Evolutionary conservation across 441 rosid species (phyloP).

Genomic region (Gossypium davidsonii): DNA sequence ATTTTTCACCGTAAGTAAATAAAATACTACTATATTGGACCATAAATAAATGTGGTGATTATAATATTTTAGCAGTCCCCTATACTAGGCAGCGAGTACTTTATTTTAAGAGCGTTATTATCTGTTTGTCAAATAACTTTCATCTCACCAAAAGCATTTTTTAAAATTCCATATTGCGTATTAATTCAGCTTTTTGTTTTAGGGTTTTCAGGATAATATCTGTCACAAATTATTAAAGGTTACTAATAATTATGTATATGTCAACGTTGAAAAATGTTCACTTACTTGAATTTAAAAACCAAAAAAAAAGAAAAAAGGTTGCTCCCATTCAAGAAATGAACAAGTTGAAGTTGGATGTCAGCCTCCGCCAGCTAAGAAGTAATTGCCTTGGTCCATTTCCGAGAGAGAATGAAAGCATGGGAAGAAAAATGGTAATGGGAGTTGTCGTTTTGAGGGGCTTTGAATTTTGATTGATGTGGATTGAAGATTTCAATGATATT

Average conservation of each 20-base stretch:
- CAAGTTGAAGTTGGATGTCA: background rate
- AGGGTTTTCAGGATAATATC: background rate
- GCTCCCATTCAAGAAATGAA: background rate
- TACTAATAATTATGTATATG: background rate
- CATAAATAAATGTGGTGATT: no score
- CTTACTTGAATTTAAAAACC: background rate
- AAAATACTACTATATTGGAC: no score
- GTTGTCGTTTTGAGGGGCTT: constrained; percentile 9
- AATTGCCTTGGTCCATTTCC: constrained; percentile 15
- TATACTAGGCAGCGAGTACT: no score
- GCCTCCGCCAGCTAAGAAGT: constrained; percentile 24
- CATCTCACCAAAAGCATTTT: no score
- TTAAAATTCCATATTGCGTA: no score
- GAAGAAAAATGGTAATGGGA: background rate
- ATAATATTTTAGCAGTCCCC: no score
- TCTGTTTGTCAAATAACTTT: no score
- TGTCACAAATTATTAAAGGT: background rate
- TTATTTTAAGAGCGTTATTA: no score
- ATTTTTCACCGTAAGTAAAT: no score
- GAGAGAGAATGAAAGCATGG: constrained; percentile 8
- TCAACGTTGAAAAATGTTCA: background rate
- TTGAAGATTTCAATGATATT: constrained; percentile 19
- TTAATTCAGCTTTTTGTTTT: background rate
- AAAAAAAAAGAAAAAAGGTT: background rate
- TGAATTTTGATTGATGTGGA: constrained; percentile 18